These are phyloP conservation scores for Nothophoma quercina DNA, from an alignment of 2,329 filamentous ascomycete genomes.

Conservation along the genomic window DNA sequence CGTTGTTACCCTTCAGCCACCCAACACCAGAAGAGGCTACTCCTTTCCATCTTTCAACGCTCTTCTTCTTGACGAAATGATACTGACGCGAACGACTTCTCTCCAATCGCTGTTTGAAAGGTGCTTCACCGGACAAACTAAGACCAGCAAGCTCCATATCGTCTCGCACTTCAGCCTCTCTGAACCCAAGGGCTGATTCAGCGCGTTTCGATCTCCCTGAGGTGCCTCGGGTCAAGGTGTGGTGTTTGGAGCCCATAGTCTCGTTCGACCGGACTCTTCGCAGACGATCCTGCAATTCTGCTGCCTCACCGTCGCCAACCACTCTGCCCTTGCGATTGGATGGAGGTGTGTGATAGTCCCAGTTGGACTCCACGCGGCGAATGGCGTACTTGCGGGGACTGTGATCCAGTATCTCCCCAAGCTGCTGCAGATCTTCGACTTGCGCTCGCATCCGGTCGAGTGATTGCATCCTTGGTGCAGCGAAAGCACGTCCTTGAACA, in stretches of 20 bases:
- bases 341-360: conserved; percentile 45
- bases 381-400: conserved; percentile 54
- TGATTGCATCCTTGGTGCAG: conserved; percentile 60
- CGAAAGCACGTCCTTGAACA: conserved; percentile 61
- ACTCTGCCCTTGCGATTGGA: conserved; percentile 46
- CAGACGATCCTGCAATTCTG: conserved; percentile 39
- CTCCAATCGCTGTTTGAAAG: conserved; percentile 43
- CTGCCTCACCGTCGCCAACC: conserved; percentile 38
- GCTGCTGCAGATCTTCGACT: conserved; percentile 51
- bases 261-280: conserved; percentile 44
- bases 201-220: conserved; percentile 33
- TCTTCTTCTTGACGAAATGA: conserved; percentile 43
- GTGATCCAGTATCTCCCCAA: conserved; percentile 52
- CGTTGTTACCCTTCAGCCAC: conserved; percentile 44
- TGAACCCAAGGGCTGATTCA: conserved; percentile 43
- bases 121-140: conserved; percentile 30
- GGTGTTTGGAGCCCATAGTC: conserved; percentile 33
- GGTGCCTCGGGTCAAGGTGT: conserved; percentile 26
- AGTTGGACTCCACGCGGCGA: conserved; percentile 35
- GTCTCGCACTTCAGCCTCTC: conserved; percentile 48
- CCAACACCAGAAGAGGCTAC: conserved; percentile 45
- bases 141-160: conserved; percentile 45
- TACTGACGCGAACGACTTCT: conserved; percentile 43
- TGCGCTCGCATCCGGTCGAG: conserved; percentile 56
- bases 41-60: conserved; percentile 45